Percentiles rank a stretch among this genome's conserved stretches.
These are phyloP conservation scores for Aureobasidium musti DNA, from an alignment of 2,329 filamentous ascomycete genomes.

Conservation along the genomic window DNA sequence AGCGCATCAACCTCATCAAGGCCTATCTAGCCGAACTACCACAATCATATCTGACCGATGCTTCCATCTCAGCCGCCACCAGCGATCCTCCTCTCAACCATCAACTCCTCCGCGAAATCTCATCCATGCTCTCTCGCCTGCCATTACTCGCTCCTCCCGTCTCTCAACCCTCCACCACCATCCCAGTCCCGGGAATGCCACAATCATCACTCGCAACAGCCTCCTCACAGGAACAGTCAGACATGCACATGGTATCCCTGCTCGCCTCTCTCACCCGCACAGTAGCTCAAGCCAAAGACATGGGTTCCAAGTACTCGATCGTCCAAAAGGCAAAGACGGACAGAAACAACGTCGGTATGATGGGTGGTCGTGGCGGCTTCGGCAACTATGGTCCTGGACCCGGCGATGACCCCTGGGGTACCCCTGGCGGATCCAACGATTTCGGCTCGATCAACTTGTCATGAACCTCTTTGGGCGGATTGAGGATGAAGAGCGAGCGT, in stretches of 20 bases:
- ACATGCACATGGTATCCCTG: slow-evolving; percentile 76
- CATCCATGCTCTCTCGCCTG: slow-evolving; percentile 79
- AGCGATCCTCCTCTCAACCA: slow-evolving; percentile 54
- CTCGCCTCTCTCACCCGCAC: slow-evolving; percentile 74
- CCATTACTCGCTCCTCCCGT: slow-evolving; percentile 80
- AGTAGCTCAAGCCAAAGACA: slow-evolving; percentile 67
- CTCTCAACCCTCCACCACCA: slow-evolving; percentile 62
- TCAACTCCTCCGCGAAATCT: slow-evolving; percentile 81
- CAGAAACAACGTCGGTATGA: slow-evolving; percentile 37
- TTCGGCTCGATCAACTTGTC: not conserved
- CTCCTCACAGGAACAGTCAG: slow-evolving; percentile 74
- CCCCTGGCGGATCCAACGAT: not conserved
- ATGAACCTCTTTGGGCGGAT: not conserved
- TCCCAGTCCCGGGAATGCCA: slow-evolving; percentile 64
- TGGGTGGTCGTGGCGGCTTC: slow-evolving; percentile 10
- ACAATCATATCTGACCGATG: slow-evolving; percentile 61
- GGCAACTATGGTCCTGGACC: not conserved
- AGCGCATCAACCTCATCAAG: slow-evolving; percentile 57
- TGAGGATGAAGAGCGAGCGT: not conserved
- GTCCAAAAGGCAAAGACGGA: slow-evolving; percentile 46
- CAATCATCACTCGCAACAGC: slow-evolving; percentile 34
- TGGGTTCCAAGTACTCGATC: slow-evolving; percentile 70
- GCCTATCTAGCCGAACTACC: slow-evolving; percentile 74
- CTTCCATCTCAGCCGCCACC: slow-evolving; percentile 41
- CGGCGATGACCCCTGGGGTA: not conserved